These are phyloP conservation scores for Allium fistulosum DNA, from an alignment of 106 monocot species.

Conservation along the genomic window DNA sequence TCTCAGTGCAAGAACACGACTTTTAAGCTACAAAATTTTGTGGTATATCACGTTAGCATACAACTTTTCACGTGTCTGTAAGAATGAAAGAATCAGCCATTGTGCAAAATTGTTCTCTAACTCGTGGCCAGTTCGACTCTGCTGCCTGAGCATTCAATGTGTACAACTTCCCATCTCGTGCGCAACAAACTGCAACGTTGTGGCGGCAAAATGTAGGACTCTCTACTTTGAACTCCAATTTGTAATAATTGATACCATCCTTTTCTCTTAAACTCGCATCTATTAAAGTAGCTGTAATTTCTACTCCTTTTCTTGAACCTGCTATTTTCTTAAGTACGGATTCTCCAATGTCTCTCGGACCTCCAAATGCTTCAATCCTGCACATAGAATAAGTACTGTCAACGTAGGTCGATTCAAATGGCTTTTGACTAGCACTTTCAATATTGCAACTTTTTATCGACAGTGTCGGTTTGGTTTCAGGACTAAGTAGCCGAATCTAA, in stretches of 20 bases:
- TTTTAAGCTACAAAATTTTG: too few species aligned
- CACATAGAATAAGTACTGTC: not conserved
- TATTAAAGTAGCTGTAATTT: constrained; percentile 48
- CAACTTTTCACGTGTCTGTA: constrained; percentile 14
- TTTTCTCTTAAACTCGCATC: constrained; percentile 44
- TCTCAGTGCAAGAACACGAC: too few species aligned
- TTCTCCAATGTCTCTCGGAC: constrained; percentile 73
- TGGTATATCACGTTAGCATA: too few species aligned
- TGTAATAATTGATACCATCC: constrained; percentile 51
- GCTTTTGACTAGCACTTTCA: too few species aligned
- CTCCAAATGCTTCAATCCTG: constrained; percentile 84
- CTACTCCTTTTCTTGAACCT: constrained; percentile 23
- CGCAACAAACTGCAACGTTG: constrained; percentile 71
- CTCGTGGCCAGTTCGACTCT: constrained; percentile 46
- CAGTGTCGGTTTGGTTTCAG: too few species aligned
- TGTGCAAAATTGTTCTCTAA: constrained; percentile 36
- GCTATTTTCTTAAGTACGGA: constrained; percentile 59
- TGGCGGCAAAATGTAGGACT: constrained; percentile 54
- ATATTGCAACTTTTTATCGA: too few species aligned
- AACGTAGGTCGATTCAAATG: not conserved
- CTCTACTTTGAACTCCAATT: constrained; percentile 71
- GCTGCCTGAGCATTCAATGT: constrained; percentile 90
- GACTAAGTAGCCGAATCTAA: too few species aligned
- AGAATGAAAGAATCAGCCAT: constrained; percentile 82
- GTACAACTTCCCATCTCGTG: constrained; percentile 45